Percentiles rank a stretch among this genome's conserved stretches.
phyloP scores from a whole-genome alignment of 495 filamentous ascomycete genomes.

The Xylaria telfairii region DNA sequence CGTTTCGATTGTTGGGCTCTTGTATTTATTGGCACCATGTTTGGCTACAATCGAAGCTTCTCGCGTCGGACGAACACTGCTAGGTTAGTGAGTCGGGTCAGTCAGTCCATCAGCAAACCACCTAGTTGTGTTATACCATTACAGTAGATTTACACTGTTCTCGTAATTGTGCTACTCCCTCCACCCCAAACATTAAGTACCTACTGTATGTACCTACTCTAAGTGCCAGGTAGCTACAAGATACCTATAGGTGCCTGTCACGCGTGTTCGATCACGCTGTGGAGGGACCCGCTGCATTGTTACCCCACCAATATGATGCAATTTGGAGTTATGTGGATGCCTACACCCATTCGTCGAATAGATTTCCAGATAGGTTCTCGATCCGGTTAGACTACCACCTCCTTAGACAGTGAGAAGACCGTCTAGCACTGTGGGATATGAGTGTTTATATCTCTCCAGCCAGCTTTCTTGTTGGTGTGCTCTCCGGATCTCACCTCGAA shows the following conservation, averaged over 20 bases:
- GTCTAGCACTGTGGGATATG: not conserved
- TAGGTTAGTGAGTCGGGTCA: no score
- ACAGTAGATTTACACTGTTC: not conserved
- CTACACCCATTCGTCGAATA: conserved; percentile 2
- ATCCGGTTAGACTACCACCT: conserved; percentile 7
- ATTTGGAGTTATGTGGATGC: not conserved
- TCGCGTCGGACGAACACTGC: no score
- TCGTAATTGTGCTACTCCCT: not conserved
- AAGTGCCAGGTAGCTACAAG: no score
- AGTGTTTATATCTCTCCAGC: not conserved
- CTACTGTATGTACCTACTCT: not conserved
- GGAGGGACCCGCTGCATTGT: not conserved
- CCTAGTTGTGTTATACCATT: not conserved
- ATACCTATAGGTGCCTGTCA: not conserved
- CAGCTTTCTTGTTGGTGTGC: not conserved
- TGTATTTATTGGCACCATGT: not conserved
- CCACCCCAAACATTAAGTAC: no score
- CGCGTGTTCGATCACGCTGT: not conserved
- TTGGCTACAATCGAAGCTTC: not conserved
- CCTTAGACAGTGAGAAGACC: not conserved
- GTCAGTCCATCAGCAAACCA: no score
- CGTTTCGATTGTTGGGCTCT: not conserved
- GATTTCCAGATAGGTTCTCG: not conserved
- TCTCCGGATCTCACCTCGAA: not conserved
- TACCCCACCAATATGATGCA: conserved; percentile 13